A percentile compares a stretch with the other conserved stretches of the same genome.
Evolutionary conservation across 78 protist species (phyloP).

Genomic region (Tieghemostelium lacteum): DNA sequence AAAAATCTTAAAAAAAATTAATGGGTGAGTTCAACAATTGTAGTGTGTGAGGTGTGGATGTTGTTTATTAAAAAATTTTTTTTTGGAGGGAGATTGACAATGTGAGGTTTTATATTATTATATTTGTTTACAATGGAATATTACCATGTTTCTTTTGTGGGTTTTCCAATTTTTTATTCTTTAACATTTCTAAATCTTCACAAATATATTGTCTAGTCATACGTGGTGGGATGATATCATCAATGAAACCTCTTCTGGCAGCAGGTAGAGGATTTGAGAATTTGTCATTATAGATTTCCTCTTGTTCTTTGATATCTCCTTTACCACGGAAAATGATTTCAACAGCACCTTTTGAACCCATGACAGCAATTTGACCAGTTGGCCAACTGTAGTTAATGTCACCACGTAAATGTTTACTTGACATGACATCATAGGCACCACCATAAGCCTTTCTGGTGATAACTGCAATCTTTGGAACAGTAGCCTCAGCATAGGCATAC

Average conservation of each 20-base stretch:
- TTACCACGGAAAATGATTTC: slow-evolving; percentile 95
- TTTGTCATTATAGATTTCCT: slow-evolving; percentile 85
- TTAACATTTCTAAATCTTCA: slow-evolving; percentile 93
- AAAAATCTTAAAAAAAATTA: no score
- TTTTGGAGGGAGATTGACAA: no score
- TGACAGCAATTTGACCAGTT: slow-evolving; percentile 98
- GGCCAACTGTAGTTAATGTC: slow-evolving; percentile 99
- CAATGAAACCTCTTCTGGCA: slow-evolving; percentile 97
- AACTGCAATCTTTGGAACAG: slow-evolving; percentile 97
- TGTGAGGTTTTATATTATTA: no score
- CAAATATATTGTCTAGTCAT: slow-evolving; percentile 81
- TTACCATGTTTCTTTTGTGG: slow-evolving; percentile 97
- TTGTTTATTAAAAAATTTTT: no score
- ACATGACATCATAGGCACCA: slow-evolving; percentile 99
- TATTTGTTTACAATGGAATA: slow-evolving; percentile 73
- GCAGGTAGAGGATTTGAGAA: slow-evolving; percentile 98
- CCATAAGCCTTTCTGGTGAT: slow-evolving; percentile 99
- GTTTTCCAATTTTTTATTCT: slow-evolving; percentile 81
- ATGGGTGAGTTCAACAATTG: no score
- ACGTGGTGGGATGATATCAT: slow-evolving; percentile 95
- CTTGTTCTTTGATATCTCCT: slow-evolving; percentile 78
- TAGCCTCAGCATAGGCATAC: slow-evolving; percentile 99
- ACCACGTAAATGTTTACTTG: slow-evolving; percentile 97
- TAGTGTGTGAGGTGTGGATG: no score
- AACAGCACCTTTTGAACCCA: slow-evolving; percentile 99